A percentile compares a stretch with the other conserved stretches of the same genome.
These are phyloP conservation scores for Suillus sp. DNA, from an alignment of 768 basidiomycete species.

Conservation along the genomic window DNA sequence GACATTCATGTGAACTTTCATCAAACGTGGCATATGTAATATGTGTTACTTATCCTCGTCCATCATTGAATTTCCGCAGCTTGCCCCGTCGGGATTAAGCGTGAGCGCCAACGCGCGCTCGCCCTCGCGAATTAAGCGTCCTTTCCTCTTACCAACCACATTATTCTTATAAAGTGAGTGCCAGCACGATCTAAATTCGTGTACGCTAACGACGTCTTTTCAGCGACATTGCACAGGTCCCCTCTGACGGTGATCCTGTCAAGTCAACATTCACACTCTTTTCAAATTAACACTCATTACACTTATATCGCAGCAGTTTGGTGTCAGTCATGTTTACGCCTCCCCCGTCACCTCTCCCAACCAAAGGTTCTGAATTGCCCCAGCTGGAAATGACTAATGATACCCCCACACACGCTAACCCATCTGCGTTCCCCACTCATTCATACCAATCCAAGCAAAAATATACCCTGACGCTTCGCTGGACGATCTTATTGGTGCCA, in stretches of 20 bases:
- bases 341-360: constrained; percentile 43
- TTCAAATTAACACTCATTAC: constrained; percentile 33
- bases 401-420: constrained; percentile 10
- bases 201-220: not conserved
- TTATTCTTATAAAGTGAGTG: not conserved
- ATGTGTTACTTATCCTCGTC: not conserved
- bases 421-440: constrained; percentile 11
- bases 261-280: constrained; percentile 27
- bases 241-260: not conserved
- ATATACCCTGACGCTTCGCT: constrained; percentile 41
- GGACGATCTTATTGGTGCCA: constrained; percentile 59
- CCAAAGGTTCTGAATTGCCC: constrained; percentile 4
- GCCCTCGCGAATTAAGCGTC: not conserved
- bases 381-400: constrained; percentile 4
- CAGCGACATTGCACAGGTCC: not conserved
- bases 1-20: not conserved
- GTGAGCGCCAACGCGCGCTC: not conserved
- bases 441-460: constrained; percentile 34
- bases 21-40: constrained; percentile 2
- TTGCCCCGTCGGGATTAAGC: constrained; percentile 4
- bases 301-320: constrained; percentile 10
- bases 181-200: not conserved
- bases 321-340: constrained; percentile 41
- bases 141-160: not conserved
- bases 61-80: not conserved